phyloP scores from a whole-genome alignment of 768 basidiomycete genomes.

The Vishniacozyma victoriae region DNA sequence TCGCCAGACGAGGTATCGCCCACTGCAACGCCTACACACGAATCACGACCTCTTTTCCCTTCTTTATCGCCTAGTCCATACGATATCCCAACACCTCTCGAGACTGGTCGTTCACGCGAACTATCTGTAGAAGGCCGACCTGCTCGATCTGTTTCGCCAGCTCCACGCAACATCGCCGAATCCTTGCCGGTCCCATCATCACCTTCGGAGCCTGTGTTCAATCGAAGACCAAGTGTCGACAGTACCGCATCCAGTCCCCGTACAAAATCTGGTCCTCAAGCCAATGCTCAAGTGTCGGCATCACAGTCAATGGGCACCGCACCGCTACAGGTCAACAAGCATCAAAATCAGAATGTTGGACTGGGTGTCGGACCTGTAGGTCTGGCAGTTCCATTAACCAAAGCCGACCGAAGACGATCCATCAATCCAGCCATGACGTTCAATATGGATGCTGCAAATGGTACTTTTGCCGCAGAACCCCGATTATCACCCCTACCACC shows the following conservation, averaged over 20 bases:
- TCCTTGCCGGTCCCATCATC: constrained; percentile 12
- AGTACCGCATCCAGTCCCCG: no score
- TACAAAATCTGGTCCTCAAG: no score
- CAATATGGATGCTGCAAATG: constrained; percentile 39
- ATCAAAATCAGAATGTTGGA: constrained; percentile 21
- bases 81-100: neutral
- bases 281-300: no score
- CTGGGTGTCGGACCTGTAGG: constrained; percentile 41
- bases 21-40: no score
- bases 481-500: constrained; percentile 41
- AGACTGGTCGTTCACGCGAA: constrained; percentile 4
- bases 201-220: constrained; percentile 17
- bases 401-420: constrained; percentile 54
- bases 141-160: constrained; percentile 18
- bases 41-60: neutral
- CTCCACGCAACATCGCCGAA: constrained; percentile 4
- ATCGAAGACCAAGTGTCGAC: no score
- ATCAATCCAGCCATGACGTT: constrained; percentile 56
- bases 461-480: constrained; percentile 24
- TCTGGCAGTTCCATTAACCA: constrained; percentile 45
- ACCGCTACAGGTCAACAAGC: neutral
- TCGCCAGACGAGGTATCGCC: no score
- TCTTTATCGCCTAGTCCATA: neutral
- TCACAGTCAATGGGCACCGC: neutral
- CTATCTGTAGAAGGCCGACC: constrained; percentile 17